Base-by-base conservation (phyloP, 2,329 filamentous ascomycete species). In the Phoma sp. region DNA sequence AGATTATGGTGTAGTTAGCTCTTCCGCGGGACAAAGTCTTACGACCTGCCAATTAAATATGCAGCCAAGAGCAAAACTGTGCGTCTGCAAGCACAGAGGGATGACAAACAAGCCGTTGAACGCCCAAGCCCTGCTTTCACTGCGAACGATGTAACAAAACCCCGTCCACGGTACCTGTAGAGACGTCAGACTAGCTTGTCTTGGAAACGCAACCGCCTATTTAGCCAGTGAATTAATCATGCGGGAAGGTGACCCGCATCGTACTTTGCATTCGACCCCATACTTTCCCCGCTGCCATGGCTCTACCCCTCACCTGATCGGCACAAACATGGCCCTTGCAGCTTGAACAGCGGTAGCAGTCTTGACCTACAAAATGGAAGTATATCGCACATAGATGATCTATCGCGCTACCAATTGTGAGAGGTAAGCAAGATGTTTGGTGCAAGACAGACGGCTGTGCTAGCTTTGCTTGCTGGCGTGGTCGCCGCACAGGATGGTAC, bases 401-500 rank as follows among this genome's bases (percentile, higher is more conserved):
- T 36, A 29, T 36, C 11, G 37, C 38, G 27, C 47, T 40, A 36
- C 42, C 18, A 18, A 18, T 18, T 23, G 24, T 25, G 23, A 30
- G 33, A 39, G 13, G 18, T 3, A 35, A 30, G 41, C 11, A 37
- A 25, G 11, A 56, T 56, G 53, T 14, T 47, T 37, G 30, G 27
- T 33, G 23, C 27, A 32, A 50, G 22, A 22, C 47, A 38, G 13
- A 18, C 36, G 4, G 13, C 46, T 10, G 27, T 22, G 11, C 29
- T 43, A 25, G 35, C 29, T 6, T 39, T 47, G 2, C 27, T 56
- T 33, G 33, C 43, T 23, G 27, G 47, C 30, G 33, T 39, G 24
- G 37, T 44, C n/a, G 33, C 44, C 14, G 47, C 53, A 33, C 53
- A 56, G 13, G 29, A 44, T n/a, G 53, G 53, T 56, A 51, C 22